Percentiles rank a stretch among this genome's conserved stretches.
Conservation (phyloP, 2,329 filamentous ascomycete genomes). For the Clonostachys chloroleuca region DNA sequence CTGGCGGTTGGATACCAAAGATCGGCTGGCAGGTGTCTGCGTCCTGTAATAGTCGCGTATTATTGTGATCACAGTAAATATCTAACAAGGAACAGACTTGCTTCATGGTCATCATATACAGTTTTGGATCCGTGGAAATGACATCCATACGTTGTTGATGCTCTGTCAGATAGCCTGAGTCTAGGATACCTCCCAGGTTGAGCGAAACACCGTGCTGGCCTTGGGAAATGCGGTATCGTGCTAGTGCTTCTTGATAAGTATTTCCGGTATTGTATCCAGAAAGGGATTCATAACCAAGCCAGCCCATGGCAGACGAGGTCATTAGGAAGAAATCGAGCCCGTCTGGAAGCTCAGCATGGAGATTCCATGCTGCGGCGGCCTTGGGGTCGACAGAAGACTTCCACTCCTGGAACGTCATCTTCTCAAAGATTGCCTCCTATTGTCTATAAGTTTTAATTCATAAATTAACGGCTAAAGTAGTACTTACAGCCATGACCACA, state of each 20-base stretch:
- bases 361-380: slow-evolving; percentile 10
- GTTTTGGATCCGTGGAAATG: no score
- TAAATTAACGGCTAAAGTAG: no score
- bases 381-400: slow-evolving; percentile 13
- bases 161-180: slow-evolving; percentile 9
- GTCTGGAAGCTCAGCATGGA: slow-evolving; percentile 10
- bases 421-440: slow-evolving; percentile 14
- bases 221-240: slow-evolving; percentile 8
- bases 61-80: no score
- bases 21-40: background rate
- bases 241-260: slow-evolving; percentile 23
- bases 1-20: background rate
- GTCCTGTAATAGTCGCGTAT: no score
- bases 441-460: background rate
- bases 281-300: slow-evolving; percentile 17
- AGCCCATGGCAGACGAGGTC: slow-evolving; percentile 12
- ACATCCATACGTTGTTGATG: background rate
- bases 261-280: slow-evolving; percentile 27
- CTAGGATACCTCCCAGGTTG: slow-evolving; percentile 7
- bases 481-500: no score
- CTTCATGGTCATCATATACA: no score
- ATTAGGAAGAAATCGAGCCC: slow-evolving; percentile 21
- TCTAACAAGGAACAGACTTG: no score
- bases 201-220: slow-evolving; percentile 1
- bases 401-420: slow-evolving; percentile 15